A percentile compares a stretch with the other conserved stretches of the same genome.
Conservation (phyloP, 1,284 basidiomycete species). For the Naganishia cerealis region DNA sequence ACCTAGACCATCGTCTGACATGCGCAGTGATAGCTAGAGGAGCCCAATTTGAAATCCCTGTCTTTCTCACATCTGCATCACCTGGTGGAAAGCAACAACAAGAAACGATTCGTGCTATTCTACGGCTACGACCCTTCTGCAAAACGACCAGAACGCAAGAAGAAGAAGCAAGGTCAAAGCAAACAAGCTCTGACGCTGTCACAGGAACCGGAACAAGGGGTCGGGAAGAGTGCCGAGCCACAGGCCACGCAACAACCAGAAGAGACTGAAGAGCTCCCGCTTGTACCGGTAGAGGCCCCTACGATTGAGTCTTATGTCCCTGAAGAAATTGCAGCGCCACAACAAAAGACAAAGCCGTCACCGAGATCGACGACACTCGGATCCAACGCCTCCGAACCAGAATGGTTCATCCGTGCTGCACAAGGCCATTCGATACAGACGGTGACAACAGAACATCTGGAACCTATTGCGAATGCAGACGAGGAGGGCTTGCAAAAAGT, state of each 20-base stretch:
- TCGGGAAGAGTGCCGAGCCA: constrained; percentile 28
- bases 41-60: constrained; percentile 61
- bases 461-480: constrained; percentile 40
- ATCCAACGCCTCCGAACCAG: constrained; percentile 40
- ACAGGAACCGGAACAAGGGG: constrained; percentile 16
- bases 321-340: neutral
- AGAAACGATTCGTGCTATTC: constrained; percentile 72
- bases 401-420: constrained; percentile 86
- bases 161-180: constrained; percentile 34
- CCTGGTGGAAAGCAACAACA: constrained; percentile 72
- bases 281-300: constrained; percentile 28
- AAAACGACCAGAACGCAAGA: constrained; percentile 34
- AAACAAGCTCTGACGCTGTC: constrained; percentile 32
- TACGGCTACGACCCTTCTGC: constrained; percentile 60
- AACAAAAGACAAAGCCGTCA: neutral
- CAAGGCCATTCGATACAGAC: constrained; percentile 88
- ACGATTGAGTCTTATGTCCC: constrained; percentile 26
- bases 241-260: neutral
- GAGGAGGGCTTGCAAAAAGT: constrained; percentile 41
- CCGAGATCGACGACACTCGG: constrained; percentile 6
- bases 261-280: constrained; percentile 25
- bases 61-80: constrained; percentile 64
- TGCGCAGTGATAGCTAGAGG: constrained; percentile 55
- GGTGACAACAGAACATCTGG: constrained; percentile 61
- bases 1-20: constrained; percentile 10